Evolutionary conservation across 169 alveolate species (phyloP), one percentile per base, ranked within the genome.

Genomic region (Theileria equi): DNA sequence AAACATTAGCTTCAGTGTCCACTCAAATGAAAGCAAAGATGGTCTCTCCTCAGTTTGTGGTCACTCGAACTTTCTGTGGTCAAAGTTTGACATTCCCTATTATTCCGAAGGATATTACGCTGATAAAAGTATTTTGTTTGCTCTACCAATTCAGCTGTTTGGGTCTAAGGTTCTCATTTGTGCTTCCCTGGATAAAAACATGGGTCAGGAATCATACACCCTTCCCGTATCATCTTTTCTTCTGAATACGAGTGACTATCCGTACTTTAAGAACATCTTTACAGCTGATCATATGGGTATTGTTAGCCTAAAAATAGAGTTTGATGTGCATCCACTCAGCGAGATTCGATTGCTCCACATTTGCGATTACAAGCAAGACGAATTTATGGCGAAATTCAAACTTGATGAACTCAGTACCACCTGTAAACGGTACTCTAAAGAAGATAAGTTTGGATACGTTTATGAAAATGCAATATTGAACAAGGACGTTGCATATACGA

Each of bases 271-370:
- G 13, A 59, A 23, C 19, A n/a, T 70, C 8, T 38, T 70, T 0
- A 28, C 48, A 23, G 69, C 63, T 17, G 67, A 55, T 53, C 74
- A 74, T 19, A 0, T 63, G 54, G 83, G 83, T 19, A 53, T 54
- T 34, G 52, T 71, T n/a, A 29, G 40, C n/a, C 28, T 73, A n/a
- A 43, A n/a, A 25, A 26, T 63, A 13, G 29, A 48, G 8, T 57
- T 60, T 16, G 41, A 34, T 26, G 38, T 73, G 16, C 83, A 73
- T 38, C 83, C 83, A 17, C 49, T 73, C 55, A 73, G 83, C 53
- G 83, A 63, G 61, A 62, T 73, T 1, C 50, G 54, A 16, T 62
- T 73, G 8, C 31, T 28, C 6, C 29, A 43, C 17, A 28, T 43
- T 17, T 50, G 61, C 32, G 29, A n/a, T 21, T 17, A 31, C 5